Conservation (phyloP, 345 rosid genomes). For the Syzygium oleosum region DNA sequence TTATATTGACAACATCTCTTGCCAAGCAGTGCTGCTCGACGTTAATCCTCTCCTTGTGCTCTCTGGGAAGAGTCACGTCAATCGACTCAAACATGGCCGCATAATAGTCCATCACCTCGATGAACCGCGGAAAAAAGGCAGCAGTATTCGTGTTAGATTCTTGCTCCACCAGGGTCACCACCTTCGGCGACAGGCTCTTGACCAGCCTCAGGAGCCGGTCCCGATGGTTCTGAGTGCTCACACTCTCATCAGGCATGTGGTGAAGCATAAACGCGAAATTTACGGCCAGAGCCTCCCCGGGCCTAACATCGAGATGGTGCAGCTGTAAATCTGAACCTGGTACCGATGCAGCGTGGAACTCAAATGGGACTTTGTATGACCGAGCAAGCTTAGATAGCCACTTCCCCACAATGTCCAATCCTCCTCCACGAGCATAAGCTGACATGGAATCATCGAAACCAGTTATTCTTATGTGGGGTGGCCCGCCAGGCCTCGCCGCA, state of each 20-base stretch:
- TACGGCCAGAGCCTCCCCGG: constrained; percentile 73
- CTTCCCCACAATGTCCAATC: constrained; percentile 51
- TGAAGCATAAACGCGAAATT: constrained; percentile 85
- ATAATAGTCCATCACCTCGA: constrained; percentile 65
- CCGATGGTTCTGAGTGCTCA: constrained; percentile 65
- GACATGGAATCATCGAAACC: constrained; percentile 68
- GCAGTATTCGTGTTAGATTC: constrained; percentile 90
- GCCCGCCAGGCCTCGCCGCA: constrained; percentile 86
- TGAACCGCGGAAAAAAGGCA: constrained; percentile 72
- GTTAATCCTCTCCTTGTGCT: constrained; percentile 69
- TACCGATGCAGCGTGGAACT: constrained; percentile 57
- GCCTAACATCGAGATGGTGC: constrained; percentile 31
- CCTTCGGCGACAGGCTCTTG: constrained; percentile 66
- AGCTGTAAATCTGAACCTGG: constrained; percentile 41
- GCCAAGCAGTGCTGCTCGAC: constrained; percentile 93
- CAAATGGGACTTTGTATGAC: constrained; percentile 68
- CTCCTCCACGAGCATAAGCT: constrained; percentile 86
- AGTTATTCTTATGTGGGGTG: constrained; percentile 76
- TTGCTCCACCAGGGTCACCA: constrained; percentile 89
- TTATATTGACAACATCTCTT: constrained; percentile 74
- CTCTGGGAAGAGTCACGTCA: constrained; percentile 59
- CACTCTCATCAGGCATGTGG: constrained; percentile 88
- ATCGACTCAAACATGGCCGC: constrained; percentile 91
- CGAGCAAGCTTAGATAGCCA: constrained; percentile 54
- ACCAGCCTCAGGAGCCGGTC: constrained; percentile 66